Base-by-base conservation (phyloP, 2,329 filamentous ascomycete genomes). In the Cadophora malorum region DNA sequence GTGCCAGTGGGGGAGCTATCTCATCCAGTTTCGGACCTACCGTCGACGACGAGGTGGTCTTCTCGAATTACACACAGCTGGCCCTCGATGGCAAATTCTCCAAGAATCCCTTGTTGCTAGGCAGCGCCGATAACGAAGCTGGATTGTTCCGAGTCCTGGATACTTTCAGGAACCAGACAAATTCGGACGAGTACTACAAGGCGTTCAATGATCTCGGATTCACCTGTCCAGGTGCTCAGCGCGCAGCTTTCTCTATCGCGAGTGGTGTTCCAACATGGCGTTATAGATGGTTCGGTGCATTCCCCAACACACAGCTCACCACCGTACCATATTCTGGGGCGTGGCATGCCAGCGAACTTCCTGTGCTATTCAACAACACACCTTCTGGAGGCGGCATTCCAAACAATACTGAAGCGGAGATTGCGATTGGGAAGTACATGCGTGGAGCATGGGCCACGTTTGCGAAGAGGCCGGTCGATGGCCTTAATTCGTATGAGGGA, bases 371-470 rank as follows among this genome's bases (percentile, higher is more conserved):
- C 49, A 38, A 60, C n/a, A 70, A 50, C 2, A 38, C 23, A 12
- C 62, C 64, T 3, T 74, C 71, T 6, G 60, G 50, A 28, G 21
- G 25, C 8, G 58, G 33, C 2, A 59, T 67, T n/a, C 55, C 63
- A 4, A 41, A 63, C 3, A 67, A 70, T 58, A 55, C 56, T 4
- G 66, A 70, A 41, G 71, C 73, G 49, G 73, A 79, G 64, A 69
- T 64, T 28, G 66, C 64, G 6, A 70, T 78, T 1, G 73, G 71
- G 12, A 55, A 65, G n/a, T 78, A 75, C 50, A 59, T 79, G 8
- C 71, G 73, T n/a, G 69, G 71, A 4, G 77, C 78, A 7, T 79
- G 78, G 77, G 73, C 76, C 1, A 70, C 74, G 6, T 79, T 79
- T 69, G 75, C 77, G 23, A 79, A 76, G 65, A 69, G 78, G 68